Evolutionary conservation across 441 rosid species (phyloP), one percentile per base, ranked within the genome.

Genomic region (Dalechampia spathulata): DNA sequence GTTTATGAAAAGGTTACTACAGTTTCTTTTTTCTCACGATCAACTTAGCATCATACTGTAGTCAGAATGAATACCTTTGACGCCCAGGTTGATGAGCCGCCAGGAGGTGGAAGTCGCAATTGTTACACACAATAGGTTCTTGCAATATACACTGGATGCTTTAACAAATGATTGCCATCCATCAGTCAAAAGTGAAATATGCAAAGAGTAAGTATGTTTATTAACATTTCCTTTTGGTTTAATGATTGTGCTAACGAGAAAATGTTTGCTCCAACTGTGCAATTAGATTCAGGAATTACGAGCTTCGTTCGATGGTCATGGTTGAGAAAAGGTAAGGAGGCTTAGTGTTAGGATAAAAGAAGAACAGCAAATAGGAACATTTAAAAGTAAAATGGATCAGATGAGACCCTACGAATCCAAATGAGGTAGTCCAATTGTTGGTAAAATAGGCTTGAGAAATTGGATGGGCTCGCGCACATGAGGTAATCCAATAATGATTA

Each of bases 71-170:
- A n/a, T n/a, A n/a, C n/a, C n/a, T n/a, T n/a, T n/a, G n/a, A n/a
- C n/a, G n/a, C n/a, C n/a, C 80, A 93, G 99, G 99, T 75, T 93
- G 78, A 90, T 87, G 95, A 90, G 95, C 52, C 75, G 97, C 71
- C 78, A 81, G 72, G 97, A 93, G 72, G 90, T 83, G 70, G 99
- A 93, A 83, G 90, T 93, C 73, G 99, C 95, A 16, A 73, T 93
- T 56, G 96, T 93, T 62, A 93, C 99, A 37, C 99, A 93, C 58
- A 84, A 95, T 28, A 93, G 96, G 37, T 87, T 93, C 78, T 78
- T 93, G 85, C 74, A 64, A 68, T 97, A 87, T 60, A 80, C 95
- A 22, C 69, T 93, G 51, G 71, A 65, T 62, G 77, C 85, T 38
- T 74, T 79, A 45, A 91, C 93, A 64, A 75, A 71, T 55, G 99